Base-by-base conservation (phyloP, 164 flowering plant species). In the Taxillus chinensis region DNA sequence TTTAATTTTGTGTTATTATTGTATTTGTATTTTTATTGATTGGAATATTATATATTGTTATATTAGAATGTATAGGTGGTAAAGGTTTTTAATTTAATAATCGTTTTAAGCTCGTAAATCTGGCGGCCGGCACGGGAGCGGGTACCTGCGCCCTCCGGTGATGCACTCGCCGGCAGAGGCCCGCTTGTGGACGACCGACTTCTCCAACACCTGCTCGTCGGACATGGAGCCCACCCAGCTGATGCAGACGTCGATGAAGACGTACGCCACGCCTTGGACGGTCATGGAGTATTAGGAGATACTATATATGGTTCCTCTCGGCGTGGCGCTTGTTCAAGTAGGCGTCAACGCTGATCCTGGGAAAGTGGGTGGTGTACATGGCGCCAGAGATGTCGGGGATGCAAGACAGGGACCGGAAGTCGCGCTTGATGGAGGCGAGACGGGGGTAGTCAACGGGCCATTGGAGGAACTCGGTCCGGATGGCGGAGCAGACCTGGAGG, bases 171-270 rank as follows among this genome's bases (percentile, higher is more conserved):
- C n/a, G n/a, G n/a, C n/a, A n/a, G n/a, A n/a, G n/a, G n/a, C n/a
- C n/a, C n/a, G n/a, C n/a, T n/a, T n/a, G n/a, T n/a, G n/a, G n/a
- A n/a, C n/a, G n/a, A n/a, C n/a, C n/a, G n/a, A n/a, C n/a, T n/a
- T n/a, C n/a, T n/a, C n/a, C n/a, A n/a, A n/a, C n/a, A n/a, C n/a
- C n/a, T n/a, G n/a, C n/a, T 87, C 92, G 49, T 90, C 95, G 0
- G 83, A 57, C 84, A 85, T 74, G 0, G 95, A 85, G 2, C 96
- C 96, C 1, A 95, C 95, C 84, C 82, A 87, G 0, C 96, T 92
- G 16, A 90, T 85, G 63, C 86, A 87, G 9, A 85, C 78, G 60
- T 90, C 96, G 6, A 83, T 84, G 70, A 90, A 90, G 3, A 83
- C 73, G 10, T 95, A 92, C 2, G 84, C 92, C 3, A 87, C 83